Base-by-base conservation (phyloP, 257 asterid genomes). In the Marsdenia floribunda region DNA sequence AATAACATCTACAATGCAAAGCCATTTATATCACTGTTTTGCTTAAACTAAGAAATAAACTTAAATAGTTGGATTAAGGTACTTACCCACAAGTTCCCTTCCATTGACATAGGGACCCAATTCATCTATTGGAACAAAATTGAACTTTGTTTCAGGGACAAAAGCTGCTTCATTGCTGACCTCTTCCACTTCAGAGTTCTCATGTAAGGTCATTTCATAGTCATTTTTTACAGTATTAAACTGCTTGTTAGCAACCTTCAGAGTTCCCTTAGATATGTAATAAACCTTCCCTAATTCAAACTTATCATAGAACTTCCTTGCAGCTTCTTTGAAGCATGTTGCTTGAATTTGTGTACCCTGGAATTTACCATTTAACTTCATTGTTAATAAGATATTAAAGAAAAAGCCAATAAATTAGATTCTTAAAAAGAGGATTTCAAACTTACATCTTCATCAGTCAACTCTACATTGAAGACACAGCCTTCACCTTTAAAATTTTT, bases 341-440 rank as follows among this genome's bases (percentile, higher is more conserved):
- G 99, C 99, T 86, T 90, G 98, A 46, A 95, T 95, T 90, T 95
- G 97, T 13, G 99, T 92, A 18, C 99, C 98, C 99, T 95, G 81
- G 63, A 86, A 37, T 68, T 73, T 8, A 77, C 10, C 12, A 37
- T 75, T 19, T 47, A 82, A 55, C 18, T 19, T 54, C 33, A 14
- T 49, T 10, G n/a, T 37, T 3, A 22, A 22, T 47, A 2, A 67
- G 50, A 33, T 12, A 4, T 3, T 5, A 47, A n/a, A 12, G 11
- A 52, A 55, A 42, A 37, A 52, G 35, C 42, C 65, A 38, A 9
- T 33, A 50, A 13, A 33, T 33, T 12, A 33, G 19, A 75, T 4
- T 19, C 5, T 15, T 4, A 16, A 29, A 11, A 40, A 67, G 37
- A 46, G 8, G 35, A 77, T 19, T 7, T 18, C 40, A 21, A 29